phyloP scores from a whole-genome alignment of 345 rosid species.

The Heritiera littoralis region DNA sequence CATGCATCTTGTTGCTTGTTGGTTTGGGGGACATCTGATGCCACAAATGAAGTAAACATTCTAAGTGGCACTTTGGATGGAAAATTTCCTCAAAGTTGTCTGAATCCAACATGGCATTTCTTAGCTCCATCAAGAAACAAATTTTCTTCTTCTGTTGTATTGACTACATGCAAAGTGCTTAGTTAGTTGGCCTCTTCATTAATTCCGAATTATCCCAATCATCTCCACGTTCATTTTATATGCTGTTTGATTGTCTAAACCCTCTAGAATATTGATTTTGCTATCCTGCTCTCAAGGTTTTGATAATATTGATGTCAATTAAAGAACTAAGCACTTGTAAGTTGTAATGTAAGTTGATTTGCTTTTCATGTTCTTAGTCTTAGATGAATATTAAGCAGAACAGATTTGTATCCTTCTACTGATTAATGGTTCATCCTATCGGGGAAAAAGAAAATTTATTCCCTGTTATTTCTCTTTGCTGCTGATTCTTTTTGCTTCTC shows the following conservation, averaged over 20 bases:
- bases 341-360: not conserved
- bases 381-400: not conserved
- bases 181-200: not conserved
- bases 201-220: not conserved
- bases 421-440: not conserved
- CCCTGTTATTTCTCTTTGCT: not conserved
- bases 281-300: not conserved
- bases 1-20: too few species aligned
- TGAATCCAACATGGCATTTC: not conserved
- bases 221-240: not conserved
- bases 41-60: not conserved
- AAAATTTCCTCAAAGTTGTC: constrained; percentile 10
- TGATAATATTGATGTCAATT: too few species aligned
- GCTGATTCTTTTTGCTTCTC: not conserved
- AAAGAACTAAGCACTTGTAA: not conserved
- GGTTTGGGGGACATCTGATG: constrained; percentile 12
- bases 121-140: too few species aligned
- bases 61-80: not conserved
- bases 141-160: not conserved
- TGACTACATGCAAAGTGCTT: not conserved
- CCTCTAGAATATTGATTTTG: not conserved
- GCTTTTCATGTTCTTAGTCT: not conserved
- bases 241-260: constrained; percentile 5
- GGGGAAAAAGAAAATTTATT: not conserved
- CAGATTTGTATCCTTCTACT: not conserved